Evolutionary conservation across 345 rosid genomes (phyloP), one percentile per base, ranked within the genome.

Genomic region (Orychophragmus violaceus): DNA sequence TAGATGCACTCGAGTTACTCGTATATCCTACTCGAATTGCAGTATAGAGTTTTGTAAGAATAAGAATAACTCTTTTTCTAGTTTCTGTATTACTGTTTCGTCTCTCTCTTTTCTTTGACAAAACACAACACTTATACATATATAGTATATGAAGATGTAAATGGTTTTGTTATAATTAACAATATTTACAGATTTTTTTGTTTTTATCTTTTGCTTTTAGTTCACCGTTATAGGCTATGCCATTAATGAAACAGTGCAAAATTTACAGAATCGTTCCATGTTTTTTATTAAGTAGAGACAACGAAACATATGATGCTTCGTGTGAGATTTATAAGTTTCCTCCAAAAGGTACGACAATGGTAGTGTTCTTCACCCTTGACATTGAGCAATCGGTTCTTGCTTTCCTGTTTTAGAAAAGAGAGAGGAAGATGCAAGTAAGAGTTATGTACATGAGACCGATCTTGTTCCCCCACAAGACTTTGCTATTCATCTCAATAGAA

Each of bases 291-390:
- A 69, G 21, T 29, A 53, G 69, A 53, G 44, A 70, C 62, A 70
- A 70, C 23, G 54, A 53, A 69, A 70, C 45, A 71, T 62, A 23
- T 18, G 54, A 53, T 22, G 68, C 21, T 30, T 44, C 28, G 28
- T 46, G 16, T 55, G 39, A 44, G 8, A 62, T 64, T 56, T 64
- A 64, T 64, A 71, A 56, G 51, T 27, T 71, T 64, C 32, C 23
- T 4, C 28, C 17, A 5, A n/a, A 55, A 27, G 19, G 6, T 46
- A 55, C n/a, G 0, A 18, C 22, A 59, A 49, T 23, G 58, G 21
- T 62, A 19, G 55, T n/a, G 2, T 5, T 44, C 66, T 64, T 71
- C 76, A 64, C 8, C 35, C 70, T n/a, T 71, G 64, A 56, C 44
- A 46, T 64, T 56, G 76, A 25, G 58, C 19, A 49, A 48, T 29